Conservation (phyloP, 768 basidiomycete genomes). For the Tulasnella calospora region DNA sequence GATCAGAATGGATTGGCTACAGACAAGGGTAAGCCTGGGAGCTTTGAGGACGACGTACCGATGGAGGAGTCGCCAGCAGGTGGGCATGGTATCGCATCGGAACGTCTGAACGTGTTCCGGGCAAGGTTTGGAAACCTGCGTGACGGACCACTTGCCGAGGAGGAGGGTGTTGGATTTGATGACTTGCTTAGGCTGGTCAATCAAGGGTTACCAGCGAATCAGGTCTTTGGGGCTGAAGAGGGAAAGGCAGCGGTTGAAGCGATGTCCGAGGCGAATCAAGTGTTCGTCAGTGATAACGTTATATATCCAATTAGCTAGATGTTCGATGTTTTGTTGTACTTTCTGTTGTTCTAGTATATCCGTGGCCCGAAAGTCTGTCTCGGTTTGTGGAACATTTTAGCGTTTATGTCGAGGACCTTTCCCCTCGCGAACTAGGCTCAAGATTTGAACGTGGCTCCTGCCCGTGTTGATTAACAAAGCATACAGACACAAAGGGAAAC, state of each 20-base stretch:
- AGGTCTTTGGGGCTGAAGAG: constrained; percentile 76
- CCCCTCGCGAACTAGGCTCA: no score
- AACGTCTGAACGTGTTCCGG: constrained; percentile 71
- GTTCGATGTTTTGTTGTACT: not conserved
- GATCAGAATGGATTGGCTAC: constrained; percentile 30
- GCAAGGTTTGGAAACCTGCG: constrained; percentile 68
- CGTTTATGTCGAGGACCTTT: no score
- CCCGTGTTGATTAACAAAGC: no score
- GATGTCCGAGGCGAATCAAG: constrained; percentile 72
- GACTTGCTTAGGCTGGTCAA: constrained; percentile 73
- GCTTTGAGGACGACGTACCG: constrained; percentile 1
- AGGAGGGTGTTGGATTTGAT: constrained; percentile 67
- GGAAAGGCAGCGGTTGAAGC: constrained; percentile 63
- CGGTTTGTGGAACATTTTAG: no score
- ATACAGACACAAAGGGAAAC: no score
- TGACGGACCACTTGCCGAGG: constrained; percentile 60
- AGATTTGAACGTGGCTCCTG: no score
- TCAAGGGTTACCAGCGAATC: constrained; percentile 59
- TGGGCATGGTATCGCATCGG: not conserved
- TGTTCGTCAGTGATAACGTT: constrained; percentile 84
- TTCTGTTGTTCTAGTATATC: not conserved
- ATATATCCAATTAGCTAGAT: constrained; percentile 62
- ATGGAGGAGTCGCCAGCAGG: constrained; percentile 20
- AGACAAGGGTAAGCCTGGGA: not conserved
- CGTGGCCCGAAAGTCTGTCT: not conserved